Evolutionary conservation across 331 rosid species (phyloP), one percentile per base, ranked within the genome.

Genomic region (Ulmus americana): DNA sequence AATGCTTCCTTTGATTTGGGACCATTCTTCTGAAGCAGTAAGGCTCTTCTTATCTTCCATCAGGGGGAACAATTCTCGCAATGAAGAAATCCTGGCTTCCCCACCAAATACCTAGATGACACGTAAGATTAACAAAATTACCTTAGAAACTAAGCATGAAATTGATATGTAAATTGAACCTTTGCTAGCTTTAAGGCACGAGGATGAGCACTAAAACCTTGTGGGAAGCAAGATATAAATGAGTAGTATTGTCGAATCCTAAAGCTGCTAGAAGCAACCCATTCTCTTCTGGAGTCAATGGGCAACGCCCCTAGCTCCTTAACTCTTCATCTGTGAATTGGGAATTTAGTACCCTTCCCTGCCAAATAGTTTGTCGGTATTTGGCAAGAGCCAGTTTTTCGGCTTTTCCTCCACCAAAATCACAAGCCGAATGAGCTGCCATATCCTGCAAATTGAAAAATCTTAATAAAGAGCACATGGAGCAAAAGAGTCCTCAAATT

Each of bases 351-450:
- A 90, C 86, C 79, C 97, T 82, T 79, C 97, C 97, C 54, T 90
- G 97, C 97, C 97, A 90, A 72, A 90, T 76, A 18, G 77, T 75
- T 54, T 86, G 95, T 49, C 97, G 75, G 70, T 90, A 90, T 81
- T 86, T 90, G 35, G 95, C 97, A 42, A 90, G 86, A 38, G 97
- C 95, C 69, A 77, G 44, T 42, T 86, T 86, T 63, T 90, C 97
- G 47, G 90, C 91, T 77, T 84, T 84, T 1, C 97, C 97, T 5
- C 97, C 97, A 14, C 97, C 97, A 63, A 90, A 90, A 75, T 90
- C 97, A 52, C 97, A 90, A 65, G 97, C 97, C 7, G 97, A 90
- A 82, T 90, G 97, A 7, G 97, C 97, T 35, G 97, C 97, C 97
- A 90, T 90, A 77, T 90, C 97, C 97, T 90, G 81, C 39, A 64